Base-by-base conservation (phyloP, 306 rosid species). In the Begonia loranthoides region DNA sequence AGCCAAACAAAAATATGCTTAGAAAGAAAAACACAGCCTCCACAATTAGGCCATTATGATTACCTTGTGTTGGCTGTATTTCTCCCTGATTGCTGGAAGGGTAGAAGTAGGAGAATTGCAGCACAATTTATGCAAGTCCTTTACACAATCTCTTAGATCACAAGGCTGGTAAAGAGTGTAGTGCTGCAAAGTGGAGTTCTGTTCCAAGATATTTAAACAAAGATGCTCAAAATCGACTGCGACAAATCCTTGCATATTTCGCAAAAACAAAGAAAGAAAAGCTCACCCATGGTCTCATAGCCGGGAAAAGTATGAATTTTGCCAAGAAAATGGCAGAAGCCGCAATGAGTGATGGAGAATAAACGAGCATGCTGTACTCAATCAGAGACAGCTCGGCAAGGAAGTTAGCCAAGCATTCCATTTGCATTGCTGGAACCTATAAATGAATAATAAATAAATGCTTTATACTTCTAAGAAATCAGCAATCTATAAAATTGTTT, bases 11-110 rank as follows among this genome's bases (percentile, higher is more conserved):
- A 48, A 24, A 3, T 3, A 2, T n/a, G n/a, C n/a, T 22, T 22
- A 22, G 28, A 22, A 22, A 22, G 4, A 22, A 2, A 22, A 22
- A 22, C 4, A 22, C 2, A 22, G 2, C 4, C 28, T n/a, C n/a
- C n/a, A n/a, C n/a, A n/a, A n/a, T n/a, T n/a, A n/a, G n/a, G n/a
- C n/a, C n/a, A n/a, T n/a, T 4, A 22, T 22, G 2, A 2, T 57
- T 57, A 80, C 83, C 81, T 72, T 77, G 63, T 84, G 89, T 17
- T 84, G 83, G 69, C 83, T 68, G 65, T 84, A 84, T 71, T 80
- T 84, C 71, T 75, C 81, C 62, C 76, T 62, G 43, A 78, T 56
- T 53, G 94, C 85, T 17, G 36, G 36, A 28, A 76, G 74, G 21
- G 72, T 73, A n/a, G 80, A 78, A 67, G 36, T 70, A 0, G 38